These are phyloP conservation scores for Rhodofomes roseus DNA, from an alignment of 1,284 basidiomycete genomes.

Conservation along the genomic window DNA sequence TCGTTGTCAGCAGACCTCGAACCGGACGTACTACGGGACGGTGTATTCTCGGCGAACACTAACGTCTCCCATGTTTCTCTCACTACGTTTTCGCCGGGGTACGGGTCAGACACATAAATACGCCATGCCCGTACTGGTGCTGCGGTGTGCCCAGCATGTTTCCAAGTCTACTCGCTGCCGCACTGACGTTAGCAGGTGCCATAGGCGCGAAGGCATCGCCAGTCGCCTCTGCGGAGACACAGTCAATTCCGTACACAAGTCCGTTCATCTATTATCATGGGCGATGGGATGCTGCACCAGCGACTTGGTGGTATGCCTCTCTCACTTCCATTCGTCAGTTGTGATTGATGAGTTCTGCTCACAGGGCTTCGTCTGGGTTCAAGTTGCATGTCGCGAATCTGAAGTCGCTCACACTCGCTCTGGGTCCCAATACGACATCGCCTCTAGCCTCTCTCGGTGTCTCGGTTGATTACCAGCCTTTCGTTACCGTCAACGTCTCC, in stretches of 20 bases:
- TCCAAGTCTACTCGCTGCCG: not conserved
- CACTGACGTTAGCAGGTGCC: not conserved
- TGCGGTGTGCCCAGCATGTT: not conserved
- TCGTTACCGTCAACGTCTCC: conserved; percentile 45
- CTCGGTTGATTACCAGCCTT: conserved; percentile 45
- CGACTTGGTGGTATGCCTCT: conserved; percentile 36
- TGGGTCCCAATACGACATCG: conserved; percentile 47
- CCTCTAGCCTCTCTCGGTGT: conserved; percentile 44
- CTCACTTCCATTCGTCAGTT: not conserved
- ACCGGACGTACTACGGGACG: not conserved
- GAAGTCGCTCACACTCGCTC: conserved; percentile 39
- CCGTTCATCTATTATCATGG: conserved; percentile 35
- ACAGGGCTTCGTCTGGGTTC: conserved; percentile 53
- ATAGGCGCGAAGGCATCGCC: not conserved
- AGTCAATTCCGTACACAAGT: conserved; percentile 24
- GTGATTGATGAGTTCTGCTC: not conserved
- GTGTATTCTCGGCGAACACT: not conserved
- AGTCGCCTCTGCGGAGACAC: not conserved
- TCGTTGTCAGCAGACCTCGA: not conserved
- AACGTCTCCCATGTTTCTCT: not conserved
- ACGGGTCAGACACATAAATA: not conserved
- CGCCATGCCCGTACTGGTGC: not conserved
- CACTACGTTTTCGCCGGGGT: not conserved
- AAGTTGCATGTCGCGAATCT: conserved; percentile 47
- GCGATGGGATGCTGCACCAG: conserved; percentile 35